These are phyloP conservation scores for Kondoa subrosea DNA, from an alignment of 768 basidiomycete species.

Conservation along the genomic window DNA sequence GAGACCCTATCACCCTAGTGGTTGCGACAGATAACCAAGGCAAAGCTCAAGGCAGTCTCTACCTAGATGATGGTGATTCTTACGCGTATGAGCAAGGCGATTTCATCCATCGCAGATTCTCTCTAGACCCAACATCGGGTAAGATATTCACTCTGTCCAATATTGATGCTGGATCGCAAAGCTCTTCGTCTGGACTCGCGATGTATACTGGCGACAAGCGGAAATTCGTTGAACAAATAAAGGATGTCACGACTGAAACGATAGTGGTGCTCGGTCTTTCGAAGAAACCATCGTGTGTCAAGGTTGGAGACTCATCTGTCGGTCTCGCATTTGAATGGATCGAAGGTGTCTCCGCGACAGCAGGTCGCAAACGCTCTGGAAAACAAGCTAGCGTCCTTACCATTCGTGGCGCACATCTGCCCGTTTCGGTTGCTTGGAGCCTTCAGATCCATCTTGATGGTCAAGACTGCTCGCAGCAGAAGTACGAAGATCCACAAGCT, in stretches of 20 bases:
- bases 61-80: constrained; percentile 83
- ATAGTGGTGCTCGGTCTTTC: constrained; percentile 60
- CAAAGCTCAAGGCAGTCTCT: constrained; percentile 65
- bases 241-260: constrained; percentile 67
- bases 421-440: constrained; percentile 33
- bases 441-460: constrained; percentile 29
- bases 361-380: constrained; percentile 15
- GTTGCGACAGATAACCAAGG: constrained; percentile 46
- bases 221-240: constrained; percentile 39
- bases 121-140: constrained; percentile 38
- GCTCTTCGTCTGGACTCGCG: not conserved
- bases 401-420: constrained; percentile 39
- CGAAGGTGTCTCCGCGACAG: constrained; percentile 43
- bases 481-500: constrained; percentile 9
- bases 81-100: constrained; percentile 60
- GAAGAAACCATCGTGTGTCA: constrained; percentile 47
- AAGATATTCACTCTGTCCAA: constrained; percentile 37
- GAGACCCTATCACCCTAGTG: constrained; percentile 81
- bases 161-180: constrained; percentile 17
- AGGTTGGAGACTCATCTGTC: constrained; percentile 31
- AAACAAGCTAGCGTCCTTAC: constrained; percentile 46
- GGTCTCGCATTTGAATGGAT: constrained; percentile 54
- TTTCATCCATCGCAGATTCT: constrained; percentile 65
- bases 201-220: not conserved
- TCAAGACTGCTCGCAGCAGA: not conserved